Percentiles rank a stretch among this genome's conserved stretches.
Evolutionary conservation across 106 monocot species (phyloP).

Genomic region (Chionographis japonica): DNA sequence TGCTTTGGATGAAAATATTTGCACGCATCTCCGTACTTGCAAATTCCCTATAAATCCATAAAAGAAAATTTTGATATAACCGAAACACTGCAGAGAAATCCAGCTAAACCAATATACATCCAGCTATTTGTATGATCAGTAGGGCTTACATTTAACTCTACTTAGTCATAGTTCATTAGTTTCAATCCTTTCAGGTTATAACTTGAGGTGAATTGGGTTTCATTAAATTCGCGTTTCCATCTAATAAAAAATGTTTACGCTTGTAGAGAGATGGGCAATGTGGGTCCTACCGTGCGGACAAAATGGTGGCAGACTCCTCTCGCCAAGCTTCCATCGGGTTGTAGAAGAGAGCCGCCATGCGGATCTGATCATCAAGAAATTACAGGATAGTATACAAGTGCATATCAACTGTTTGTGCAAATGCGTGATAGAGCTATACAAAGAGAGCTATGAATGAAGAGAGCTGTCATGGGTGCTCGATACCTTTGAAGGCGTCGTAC

Average conservation of each 20-base stretch:
- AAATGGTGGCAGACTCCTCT: constrained; percentile 72
- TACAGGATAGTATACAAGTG: neutral
- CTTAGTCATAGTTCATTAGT: too few relatives aligned
- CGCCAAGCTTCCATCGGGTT: constrained; percentile 19
- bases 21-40: constrained; percentile 60
- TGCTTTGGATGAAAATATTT: constrained; percentile 60
- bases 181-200: too few relatives aligned
- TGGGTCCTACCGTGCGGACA: constrained; percentile 53
- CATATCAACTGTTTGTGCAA: constrained; percentile 1
- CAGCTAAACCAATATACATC: too few relatives aligned
- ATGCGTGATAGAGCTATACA: neutral
- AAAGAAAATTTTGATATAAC: neutral
- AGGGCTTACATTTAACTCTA: too few relatives aligned
- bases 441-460: neutral
- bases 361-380: constrained; percentile 4
- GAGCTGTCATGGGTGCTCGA: too few relatives aligned
- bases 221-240: too few relatives aligned
- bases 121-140: too few relatives aligned
- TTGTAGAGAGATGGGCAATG: neutral
- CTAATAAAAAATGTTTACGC: neutral
- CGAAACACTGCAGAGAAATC: too few relatives aligned
- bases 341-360: constrained; percentile 12
- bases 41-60: constrained; percentile 35
- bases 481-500: constrained; percentile 61
- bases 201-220: too few relatives aligned